Conservation (phyloP, 768 basidiomycete species). For the Lactarius psammicola region DNA sequence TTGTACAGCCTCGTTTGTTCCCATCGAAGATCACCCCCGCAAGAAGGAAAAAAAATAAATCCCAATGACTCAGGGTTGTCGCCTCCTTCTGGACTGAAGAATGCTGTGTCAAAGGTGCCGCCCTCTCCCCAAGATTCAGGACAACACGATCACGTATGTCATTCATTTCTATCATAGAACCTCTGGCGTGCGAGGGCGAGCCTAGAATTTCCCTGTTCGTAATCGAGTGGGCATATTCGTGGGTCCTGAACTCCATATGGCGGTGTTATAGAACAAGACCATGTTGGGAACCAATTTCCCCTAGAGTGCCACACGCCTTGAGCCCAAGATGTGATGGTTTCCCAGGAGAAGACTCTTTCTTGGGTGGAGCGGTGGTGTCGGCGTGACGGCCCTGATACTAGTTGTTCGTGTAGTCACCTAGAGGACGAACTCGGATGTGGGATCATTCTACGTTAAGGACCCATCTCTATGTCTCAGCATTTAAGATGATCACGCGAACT, state of each 20-base stretch:
- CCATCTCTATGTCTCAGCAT: background rate
- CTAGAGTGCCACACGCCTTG: background rate
- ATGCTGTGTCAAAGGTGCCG: background rate
- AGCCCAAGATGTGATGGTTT: background rate
- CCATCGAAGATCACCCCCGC: too few relatives aligned
- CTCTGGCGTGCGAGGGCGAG: background rate
- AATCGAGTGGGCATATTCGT: background rate
- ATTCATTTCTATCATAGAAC: background rate
- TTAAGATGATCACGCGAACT: background rate
- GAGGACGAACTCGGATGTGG: background rate
- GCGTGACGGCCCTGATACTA: background rate
- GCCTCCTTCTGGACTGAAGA: background rate
- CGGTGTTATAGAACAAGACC: background rate
- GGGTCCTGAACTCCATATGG: background rate
- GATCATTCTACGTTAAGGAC: background rate
- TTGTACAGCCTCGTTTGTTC: background rate
- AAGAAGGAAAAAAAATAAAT: background rate
- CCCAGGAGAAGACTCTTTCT: background rate
- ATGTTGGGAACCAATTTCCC: background rate
- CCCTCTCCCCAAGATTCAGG: background rate
- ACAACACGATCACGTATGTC: background rate
- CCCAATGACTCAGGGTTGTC: background rate
- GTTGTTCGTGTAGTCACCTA: background rate
- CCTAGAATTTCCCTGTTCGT: conserved; percentile 1
- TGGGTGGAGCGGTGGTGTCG: background rate